Evolutionary conservation across 2,329 filamentous ascomycete species (phyloP).

Genomic region (Ophiosphaerella narmari): DNA sequence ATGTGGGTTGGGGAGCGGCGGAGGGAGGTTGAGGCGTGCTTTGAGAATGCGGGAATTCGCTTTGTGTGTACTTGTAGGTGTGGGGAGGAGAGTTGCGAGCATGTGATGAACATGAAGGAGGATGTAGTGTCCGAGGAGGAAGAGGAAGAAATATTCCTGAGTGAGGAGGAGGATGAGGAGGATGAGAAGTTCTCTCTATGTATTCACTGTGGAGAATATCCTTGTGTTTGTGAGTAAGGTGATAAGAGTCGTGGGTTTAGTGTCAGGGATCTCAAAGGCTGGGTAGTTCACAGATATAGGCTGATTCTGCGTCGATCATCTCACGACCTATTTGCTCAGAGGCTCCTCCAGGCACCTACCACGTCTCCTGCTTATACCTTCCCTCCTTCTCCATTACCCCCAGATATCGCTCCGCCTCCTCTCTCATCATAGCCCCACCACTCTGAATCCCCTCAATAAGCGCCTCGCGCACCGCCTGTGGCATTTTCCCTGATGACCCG

Average conservation of each 20-base stretch:
- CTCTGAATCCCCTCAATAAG: constrained; percentile 63
- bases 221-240: neutral
- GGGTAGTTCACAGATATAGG: neutral
- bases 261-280: too few relatives aligned
- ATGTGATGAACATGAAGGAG: too few relatives aligned
- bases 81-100: neutral
- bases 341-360: constrained; percentile 50
- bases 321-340: too few relatives aligned
- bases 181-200: too few relatives aligned
- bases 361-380: constrained; percentile 71
- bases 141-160: neutral
- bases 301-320: neutral
- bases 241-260: neutral
- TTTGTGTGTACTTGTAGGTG: neutral
- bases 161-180: neutral
- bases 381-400: constrained; percentile 64
- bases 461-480: constrained; percentile 69
- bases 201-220: too few relatives aligned
- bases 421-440: constrained; percentile 47
- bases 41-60: neutral
- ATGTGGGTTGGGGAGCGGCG: neutral
- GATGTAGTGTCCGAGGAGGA: neutral
- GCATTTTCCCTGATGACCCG: constrained; percentile 71
- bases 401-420: constrained; percentile 62
- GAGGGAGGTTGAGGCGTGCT: neutral